Base-by-base conservation (phyloP, 331 rosid species). In the Arachis monticola region DNA sequence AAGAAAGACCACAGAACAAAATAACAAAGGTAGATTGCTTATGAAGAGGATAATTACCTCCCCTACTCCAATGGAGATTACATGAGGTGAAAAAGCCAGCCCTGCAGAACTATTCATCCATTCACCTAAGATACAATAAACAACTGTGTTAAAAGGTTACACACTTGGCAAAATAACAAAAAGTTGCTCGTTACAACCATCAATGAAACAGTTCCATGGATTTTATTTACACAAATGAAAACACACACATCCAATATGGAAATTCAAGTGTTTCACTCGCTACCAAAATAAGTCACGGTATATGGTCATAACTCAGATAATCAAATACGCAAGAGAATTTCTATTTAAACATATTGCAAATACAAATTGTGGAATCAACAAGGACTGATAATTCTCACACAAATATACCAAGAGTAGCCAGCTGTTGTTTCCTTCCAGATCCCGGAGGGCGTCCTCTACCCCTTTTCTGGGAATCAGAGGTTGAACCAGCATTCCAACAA, bases 41-140 rank as follows among this genome's bases (percentile, higher is more conserved):
- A 56, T 8, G 64, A 67, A 64, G 38, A 50, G 70, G 60, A 76
- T 63, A 76, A 67, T 68, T 84, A 93, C 98, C 96, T 94, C 99
- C 78, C 97, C 99, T 71, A 70, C 89, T 76, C 83, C 99, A 64
- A 94, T 64, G 66, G 83, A 87, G 80, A 94, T 80, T 69, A 88
- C 92, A 85, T 94, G 99, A 41, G 99, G 99, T 7, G 97, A 84
- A 83, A 94, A 94, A 30, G 99, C 99, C 72, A 83, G 60, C 76
- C 99, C 99, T 56, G 97, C 99, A 5, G 99, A 92, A 86, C 30
- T 84, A 85, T 92, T 95, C 97, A 95, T 92, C 99, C 99, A 95
- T 14, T 95, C 99, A 86, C 99, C 99, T 95, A 72, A 10, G 32
- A 84, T 76, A 62, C 11, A 22, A 74, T 13, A 22, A 69, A 66